These are phyloP conservation scores for Aphanomyces cochlioides DNA, from an alignment of 352 stramenopile species.

Conservation along the genomic window DNA sequence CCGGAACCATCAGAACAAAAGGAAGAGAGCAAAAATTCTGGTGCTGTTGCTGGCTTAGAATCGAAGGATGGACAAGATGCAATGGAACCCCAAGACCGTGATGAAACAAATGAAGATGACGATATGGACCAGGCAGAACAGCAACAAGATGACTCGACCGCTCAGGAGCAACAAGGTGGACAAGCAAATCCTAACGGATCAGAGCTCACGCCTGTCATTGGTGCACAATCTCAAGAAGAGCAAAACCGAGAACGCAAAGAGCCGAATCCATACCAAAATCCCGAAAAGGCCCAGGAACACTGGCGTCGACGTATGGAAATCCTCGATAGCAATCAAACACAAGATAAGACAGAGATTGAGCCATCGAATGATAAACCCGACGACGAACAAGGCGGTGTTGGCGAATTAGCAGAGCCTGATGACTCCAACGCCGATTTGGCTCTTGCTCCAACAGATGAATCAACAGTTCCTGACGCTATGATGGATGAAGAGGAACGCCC, in stretches of 20 bases:
- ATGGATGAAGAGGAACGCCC: conserved; percentile 53
- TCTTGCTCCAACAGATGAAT: conserved; percentile 62
- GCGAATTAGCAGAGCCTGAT: conserved; percentile 56
- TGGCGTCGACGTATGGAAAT: conserved; percentile 97
- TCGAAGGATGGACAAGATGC: conserved; percentile 80
- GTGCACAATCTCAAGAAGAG: conserved; percentile 58
- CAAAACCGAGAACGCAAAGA: conserved; percentile 66
- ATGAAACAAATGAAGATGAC: conserved; percentile 46
- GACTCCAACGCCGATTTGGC: conserved; percentile 64
- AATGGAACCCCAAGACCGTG: conserved; percentile 42
- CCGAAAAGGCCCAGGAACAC: conserved; percentile 94
- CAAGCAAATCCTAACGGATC: conserved; percentile 27
- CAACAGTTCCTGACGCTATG: conserved; percentile 38
- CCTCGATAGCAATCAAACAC: conserved; percentile 41
- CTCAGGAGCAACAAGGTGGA: conserved; percentile 33
- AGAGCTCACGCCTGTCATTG: conserved; percentile 24
- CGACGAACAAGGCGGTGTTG: conserved; percentile 35
- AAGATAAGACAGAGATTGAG: conserved; percentile 28
- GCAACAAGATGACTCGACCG: conserved; percentile 33
- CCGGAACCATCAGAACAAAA: conserved; percentile 38
- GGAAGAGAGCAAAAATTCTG: conserved; percentile 44
- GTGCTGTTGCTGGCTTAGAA: conserved; percentile 64
- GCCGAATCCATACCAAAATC: conserved; percentile 94
- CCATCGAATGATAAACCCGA: conserved; percentile 25
- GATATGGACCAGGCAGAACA: conserved; percentile 28